These are phyloP conservation scores for Penicillium macrosclerotiorum DNA, from an alignment of 495 filamentous ascomycete genomes.

Conservation along the genomic window DNA sequence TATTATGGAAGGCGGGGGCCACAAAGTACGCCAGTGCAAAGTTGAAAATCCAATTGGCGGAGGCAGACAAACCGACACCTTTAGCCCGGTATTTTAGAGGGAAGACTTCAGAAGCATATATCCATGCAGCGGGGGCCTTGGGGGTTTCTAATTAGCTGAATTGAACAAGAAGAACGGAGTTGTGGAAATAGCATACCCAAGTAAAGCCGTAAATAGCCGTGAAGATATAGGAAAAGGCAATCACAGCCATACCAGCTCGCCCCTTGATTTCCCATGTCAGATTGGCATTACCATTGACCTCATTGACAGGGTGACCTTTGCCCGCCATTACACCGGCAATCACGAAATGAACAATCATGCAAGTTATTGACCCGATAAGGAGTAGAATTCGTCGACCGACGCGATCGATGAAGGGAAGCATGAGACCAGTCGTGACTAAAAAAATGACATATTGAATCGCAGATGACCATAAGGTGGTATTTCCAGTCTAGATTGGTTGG, in stretches of 20 bases:
- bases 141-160: slow-evolving; percentile 1
- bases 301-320: slow-evolving; percentile 53
- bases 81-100: slow-evolving; percentile 70
- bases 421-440: slow-evolving; percentile 65
- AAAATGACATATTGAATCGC: slow-evolving; percentile 75
- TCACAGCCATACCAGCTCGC: slow-evolving; percentile 63
- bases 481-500: no score
- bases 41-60: slow-evolving; percentile 77
- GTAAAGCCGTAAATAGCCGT: slow-evolving; percentile 75
- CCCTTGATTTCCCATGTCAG: slow-evolving; percentile 63
- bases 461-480: slow-evolving; percentile 65
- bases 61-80: slow-evolving; percentile 64
- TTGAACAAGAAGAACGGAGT: neutral
- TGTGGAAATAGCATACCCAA: slow-evolving; percentile 26
- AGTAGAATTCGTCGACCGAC: slow-evolving; percentile 72
- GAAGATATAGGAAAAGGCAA: slow-evolving; percentile 77
- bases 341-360: slow-evolving; percentile 68
- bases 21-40: slow-evolving; percentile 71
- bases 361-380: slow-evolving; percentile 61
- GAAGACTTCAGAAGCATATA: slow-evolving; percentile 76
- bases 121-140: slow-evolving; percentile 67
- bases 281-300: slow-evolving; percentile 64
- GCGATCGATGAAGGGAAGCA: slow-evolving; percentile 71
- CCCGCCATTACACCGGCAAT: slow-evolving; percentile 52
- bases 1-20: slow-evolving; percentile 68